Evolutionary conservation across 306 rosid genomes (phyloP).

Genomic region (Rubus idaeus): DNA sequence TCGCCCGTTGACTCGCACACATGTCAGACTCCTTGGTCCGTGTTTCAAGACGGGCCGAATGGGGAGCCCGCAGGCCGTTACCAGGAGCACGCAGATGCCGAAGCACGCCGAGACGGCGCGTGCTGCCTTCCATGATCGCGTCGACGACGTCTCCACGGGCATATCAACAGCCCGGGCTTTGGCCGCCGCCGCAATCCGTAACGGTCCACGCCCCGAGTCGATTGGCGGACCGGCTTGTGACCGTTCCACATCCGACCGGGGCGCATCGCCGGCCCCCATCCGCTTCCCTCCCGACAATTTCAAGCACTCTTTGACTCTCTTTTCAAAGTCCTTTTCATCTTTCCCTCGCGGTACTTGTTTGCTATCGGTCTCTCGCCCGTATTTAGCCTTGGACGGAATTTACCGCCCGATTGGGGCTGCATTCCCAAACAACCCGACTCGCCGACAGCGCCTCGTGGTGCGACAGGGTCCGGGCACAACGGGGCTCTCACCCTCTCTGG

Average conservation of each 20-base stretch:
- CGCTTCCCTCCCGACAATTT: conserved; percentile 18
- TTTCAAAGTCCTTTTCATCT: conserved; percentile 30
- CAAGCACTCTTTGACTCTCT: conserved; percentile 25
- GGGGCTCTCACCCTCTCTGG: background rate
- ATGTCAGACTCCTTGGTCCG: conserved; percentile 32
- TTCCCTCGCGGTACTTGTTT: conserved; percentile 1
- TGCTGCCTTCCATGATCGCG: conserved; percentile 13
- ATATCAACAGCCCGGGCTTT: conserved; percentile 21
- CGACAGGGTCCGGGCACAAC: background rate
- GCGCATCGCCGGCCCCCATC: background rate
- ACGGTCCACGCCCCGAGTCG: background rate
- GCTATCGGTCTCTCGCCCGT: background rate
- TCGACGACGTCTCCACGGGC: conserved; percentile 13
- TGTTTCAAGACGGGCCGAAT: conserved; percentile 32
- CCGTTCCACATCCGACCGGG: conserved; percentile 16
- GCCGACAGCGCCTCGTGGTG: background rate
- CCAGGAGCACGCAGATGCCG: conserved; percentile 15
- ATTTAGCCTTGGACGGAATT: conserved; percentile 21
- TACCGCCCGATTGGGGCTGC: conserved; percentile 14
- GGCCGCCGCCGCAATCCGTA: background rate
- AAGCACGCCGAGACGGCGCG: conserved; percentile 7
- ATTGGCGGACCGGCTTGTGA: background rate
- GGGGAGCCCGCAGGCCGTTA: conserved; percentile 14
- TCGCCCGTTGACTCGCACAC: conserved; percentile 30
- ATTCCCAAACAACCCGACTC: conserved; percentile 22